These are phyloP conservation scores for Alternaria burnsii DNA, from an alignment of 2,329 filamentous ascomycete species.

Conservation along the genomic window DNA sequence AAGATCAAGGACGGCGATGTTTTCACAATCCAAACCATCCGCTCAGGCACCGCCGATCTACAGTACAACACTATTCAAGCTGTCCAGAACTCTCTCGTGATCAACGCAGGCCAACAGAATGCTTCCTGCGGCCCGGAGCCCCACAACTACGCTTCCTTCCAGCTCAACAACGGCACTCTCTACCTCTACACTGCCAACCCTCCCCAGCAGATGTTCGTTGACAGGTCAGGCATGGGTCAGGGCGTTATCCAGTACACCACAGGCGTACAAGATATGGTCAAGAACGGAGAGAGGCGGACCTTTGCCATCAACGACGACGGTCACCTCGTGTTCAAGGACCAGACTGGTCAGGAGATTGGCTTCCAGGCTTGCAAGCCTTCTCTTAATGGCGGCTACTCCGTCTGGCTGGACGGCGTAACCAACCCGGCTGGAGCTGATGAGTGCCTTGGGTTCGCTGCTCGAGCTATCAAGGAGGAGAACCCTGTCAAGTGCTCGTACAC, in stretches of 20 bases:
- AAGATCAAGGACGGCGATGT: slow-evolving; percentile 39
- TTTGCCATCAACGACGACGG: slow-evolving; percentile 57
- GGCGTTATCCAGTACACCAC: slow-evolving; percentile 64
- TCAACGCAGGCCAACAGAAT: slow-evolving; percentile 55
- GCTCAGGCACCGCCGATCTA: slow-evolving; percentile 57
- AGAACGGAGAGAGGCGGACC: slow-evolving; percentile 57
- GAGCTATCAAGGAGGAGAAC: slow-evolving; percentile 27
- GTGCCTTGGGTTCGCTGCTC: slow-evolving; percentile 48
- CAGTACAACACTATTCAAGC: slow-evolving; percentile 61
- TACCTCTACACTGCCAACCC: slow-evolving; percentile 59
- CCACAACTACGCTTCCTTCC: slow-evolving; percentile 60
- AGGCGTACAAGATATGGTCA: slow-evolving; percentile 51
- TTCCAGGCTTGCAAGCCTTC: slow-evolving; percentile 64
- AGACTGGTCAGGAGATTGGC: slow-evolving; percentile 40
- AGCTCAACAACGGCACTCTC: slow-evolving; percentile 54
- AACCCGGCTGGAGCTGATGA: slow-evolving; percentile 41
- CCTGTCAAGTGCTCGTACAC: slow-evolving; percentile 36
- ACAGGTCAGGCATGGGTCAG: slow-evolving; percentile 67
- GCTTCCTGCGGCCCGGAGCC: slow-evolving; percentile 57
- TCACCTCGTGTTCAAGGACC: slow-evolving; percentile 56
- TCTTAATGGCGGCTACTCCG: slow-evolving; percentile 50
- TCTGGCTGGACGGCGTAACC: slow-evolving; percentile 33
- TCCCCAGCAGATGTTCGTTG: slow-evolving; percentile 62
- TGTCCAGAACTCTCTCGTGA: slow-evolving; percentile 53
- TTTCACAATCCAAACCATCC: slow-evolving; percentile 62